A percentile compares a stretch with the other conserved stretches of the same genome.
Conservation (phyloP, 495 filamentous ascomycete species). For the Neurospora africana region DNA sequence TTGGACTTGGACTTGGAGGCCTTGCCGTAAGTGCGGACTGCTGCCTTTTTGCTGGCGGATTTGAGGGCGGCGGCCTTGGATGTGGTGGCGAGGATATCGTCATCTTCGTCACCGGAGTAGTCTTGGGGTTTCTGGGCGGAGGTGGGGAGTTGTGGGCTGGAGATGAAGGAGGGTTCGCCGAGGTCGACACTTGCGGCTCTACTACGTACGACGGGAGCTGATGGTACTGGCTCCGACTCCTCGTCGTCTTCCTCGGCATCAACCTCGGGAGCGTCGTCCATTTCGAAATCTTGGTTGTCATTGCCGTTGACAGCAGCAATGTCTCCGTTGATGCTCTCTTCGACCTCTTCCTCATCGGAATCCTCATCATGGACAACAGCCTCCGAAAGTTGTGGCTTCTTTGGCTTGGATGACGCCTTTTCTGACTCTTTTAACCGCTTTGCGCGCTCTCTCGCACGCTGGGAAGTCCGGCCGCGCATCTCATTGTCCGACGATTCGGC, state of each 20-base stretch:
- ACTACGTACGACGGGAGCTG: neutral
- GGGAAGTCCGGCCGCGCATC: slow-evolving; percentile 9
- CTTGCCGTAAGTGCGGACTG: neutral
- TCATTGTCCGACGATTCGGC: slow-evolving; percentile 7
- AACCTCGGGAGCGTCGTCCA: neutral
- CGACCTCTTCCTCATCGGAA: slow-evolving; percentile 1
- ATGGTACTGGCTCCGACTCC: neutral
- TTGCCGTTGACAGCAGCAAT: neutral
- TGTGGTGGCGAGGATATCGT: neutral
- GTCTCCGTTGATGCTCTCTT: slow-evolving; percentile 4
- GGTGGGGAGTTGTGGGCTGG: neutral
- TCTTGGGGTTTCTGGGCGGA: neutral
- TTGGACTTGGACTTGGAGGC: neutral
- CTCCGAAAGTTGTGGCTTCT: neutral
- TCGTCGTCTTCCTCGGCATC: neutral
- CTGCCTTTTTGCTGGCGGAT: neutral
- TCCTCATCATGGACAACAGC: neutral
- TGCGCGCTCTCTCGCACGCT: neutral
- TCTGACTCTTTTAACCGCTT: neutral
- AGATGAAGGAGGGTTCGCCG: neutral
- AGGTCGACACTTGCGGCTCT: neutral
- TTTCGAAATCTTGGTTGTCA: neutral
- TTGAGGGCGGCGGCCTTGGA: neutral
- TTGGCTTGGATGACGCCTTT: neutral
- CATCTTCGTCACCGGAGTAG: neutral